Evolutionary conservation across 495 filamentous ascomycete genomes (phyloP), one percentile per base, ranked within the genome.

Genomic region (Zalerion maritima): DNA sequence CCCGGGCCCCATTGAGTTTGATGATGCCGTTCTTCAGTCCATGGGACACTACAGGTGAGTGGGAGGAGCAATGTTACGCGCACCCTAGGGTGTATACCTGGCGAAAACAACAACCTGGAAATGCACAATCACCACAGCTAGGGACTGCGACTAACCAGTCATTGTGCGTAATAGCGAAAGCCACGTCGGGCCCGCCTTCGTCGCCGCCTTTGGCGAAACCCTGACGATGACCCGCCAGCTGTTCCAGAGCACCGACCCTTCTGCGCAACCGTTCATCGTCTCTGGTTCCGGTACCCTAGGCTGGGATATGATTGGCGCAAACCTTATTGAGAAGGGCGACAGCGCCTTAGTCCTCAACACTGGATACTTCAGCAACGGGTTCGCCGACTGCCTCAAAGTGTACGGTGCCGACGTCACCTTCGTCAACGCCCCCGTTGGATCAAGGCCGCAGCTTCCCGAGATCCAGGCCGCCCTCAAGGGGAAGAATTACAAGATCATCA

Each of bases 1-100:
- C 46, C 89, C 89, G 14, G 89, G 89, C 16, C 89, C 89, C 49
- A 89, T 97, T 50, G 89, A 97, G 58, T 96, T 96, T 47, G 89
- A 94, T 52, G 89, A 97, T 81, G 85, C 75, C 24, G 89, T 97
- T 28, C 72, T 97, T 25, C 67, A 82, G 52, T 81, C 85, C 32
- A 96, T 96, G 89, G 69, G 78, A 52, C 89, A 96, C 58, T 92
- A 78, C 62, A 87, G 85, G 86, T 93, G 50, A 49, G 68, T 60
- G 31, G n/a, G 29, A 20, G 2, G 1, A 18, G 4, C 14, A 14
- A 15, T 27, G 22, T 19, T 8, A 20, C 19, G n/a, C 8, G 7
- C 9, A 14, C 10, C 20, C 6, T 17, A 29, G 30, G 21, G 10
- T 23, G 12, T 14, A n/a, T 19, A 21, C 23, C 26, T 17, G 11